Evolutionary conservation across 2,329 filamentous ascomycete genomes (phyloP), one percentile per base, ranked within the genome.

Genomic region (Ophiocordyceps unilateralis): DNA sequence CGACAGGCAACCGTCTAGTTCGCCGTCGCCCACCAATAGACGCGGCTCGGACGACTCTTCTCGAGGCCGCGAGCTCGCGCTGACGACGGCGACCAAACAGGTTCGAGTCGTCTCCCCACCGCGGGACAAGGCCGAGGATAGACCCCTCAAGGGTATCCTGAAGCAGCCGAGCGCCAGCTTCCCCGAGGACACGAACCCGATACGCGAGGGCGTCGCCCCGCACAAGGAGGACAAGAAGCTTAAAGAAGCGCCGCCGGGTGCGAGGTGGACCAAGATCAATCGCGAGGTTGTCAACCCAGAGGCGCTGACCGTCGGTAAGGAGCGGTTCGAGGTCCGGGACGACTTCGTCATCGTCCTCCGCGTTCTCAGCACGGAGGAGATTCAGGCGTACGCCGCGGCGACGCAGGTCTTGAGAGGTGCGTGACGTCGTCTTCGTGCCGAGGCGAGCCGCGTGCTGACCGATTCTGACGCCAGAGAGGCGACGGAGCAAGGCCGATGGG

Each of bases 281-380:
- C 78, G 88, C 44, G 78, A 81, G 50, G 72, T 93, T 44, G 88
- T 96, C 53, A 95, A 93, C 51, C 87, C 88, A 0, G 83, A 89
- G 51, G 87, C 88, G 1, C 65, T 96, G 40, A 82, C 84, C 45
- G 73, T 83, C 47, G 83, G 83, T n/a, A 83, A 91, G 53, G 88
- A 95, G 64, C 73, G 89, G 24, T 96, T 83, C 51, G 89, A 96
- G 61, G 83, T 93, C 52, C 76, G 87, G n/a, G 76, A 87, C 46
- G 87, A 94, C 55, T 93, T 87, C 59, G 87, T 96, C 46, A 94
- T 95, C 58, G 87, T 95, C 2, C 68, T 96, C 44, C 72, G 88
- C 44, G 89, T 95, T 8, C 60, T 96, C 56, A 83, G 77, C 40
- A 84, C 83, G 60, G 84, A 93, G 51, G 87, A 96, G 55, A 93